phyloP scores from a whole-genome alignment of 495 filamentous ascomycete genomes.

The Aspergillus conjunctus region DNA sequence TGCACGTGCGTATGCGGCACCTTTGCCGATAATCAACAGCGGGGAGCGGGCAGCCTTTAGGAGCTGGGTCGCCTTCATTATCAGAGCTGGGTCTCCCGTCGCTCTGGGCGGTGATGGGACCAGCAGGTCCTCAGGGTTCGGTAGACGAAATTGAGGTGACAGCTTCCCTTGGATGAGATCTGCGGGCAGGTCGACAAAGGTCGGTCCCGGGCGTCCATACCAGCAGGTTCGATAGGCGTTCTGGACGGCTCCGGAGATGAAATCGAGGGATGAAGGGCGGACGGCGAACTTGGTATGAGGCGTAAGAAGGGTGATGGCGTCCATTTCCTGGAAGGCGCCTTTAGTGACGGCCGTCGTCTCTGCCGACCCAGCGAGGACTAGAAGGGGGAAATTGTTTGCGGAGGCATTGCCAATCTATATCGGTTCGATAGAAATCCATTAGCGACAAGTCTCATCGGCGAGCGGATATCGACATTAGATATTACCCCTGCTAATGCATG shows the following conservation, averaged over 20 bases:
- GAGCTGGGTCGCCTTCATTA: conserved; percentile 50
- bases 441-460: no score
- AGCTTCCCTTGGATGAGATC: conserved; percentile 57
- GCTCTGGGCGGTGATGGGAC: conserved; percentile 46
- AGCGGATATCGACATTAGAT: neutral
- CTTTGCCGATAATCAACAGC: conserved; percentile 62
- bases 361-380: conserved; percentile 60
- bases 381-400: conserved; percentile 60
- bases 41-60: conserved; percentile 55
- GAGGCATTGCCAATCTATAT: conserved; percentile 56
- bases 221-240: conserved; percentile 59
- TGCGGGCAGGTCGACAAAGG: conserved; percentile 64
- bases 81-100: conserved; percentile 43
- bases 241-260: conserved; percentile 52
- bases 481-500: conserved; percentile 63
- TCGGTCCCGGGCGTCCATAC: conserved; percentile 60
- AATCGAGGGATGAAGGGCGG: conserved; percentile 51
- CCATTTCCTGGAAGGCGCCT: conserved; percentile 65
- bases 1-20: conserved; percentile 60
- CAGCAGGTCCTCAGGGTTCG: conserved; percentile 20
- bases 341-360: conserved; percentile 57
- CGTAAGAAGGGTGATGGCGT: conserved; percentile 58
- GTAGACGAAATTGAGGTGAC: conserved; percentile 20
- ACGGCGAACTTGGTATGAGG: conserved; percentile 62
- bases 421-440: no score